Evolutionary conservation across 2,329 filamentous ascomycete genomes (phyloP).

Genomic region (Aspergillus novoparasiticus): DNA sequence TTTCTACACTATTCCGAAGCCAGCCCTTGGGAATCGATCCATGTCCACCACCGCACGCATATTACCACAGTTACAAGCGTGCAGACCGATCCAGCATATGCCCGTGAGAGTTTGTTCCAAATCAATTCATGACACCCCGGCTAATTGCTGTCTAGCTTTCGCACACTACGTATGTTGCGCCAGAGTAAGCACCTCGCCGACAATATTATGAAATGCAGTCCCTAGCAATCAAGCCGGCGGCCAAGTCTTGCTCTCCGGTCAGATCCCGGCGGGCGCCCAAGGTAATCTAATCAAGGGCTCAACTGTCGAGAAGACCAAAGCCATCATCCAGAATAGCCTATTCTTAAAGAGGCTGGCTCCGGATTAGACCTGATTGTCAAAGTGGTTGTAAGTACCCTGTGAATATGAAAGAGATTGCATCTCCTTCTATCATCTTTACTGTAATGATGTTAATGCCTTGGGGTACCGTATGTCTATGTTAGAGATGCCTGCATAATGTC

Average conservation of each 20-base stretch:
- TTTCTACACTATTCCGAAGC: not conserved
- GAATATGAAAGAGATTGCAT: not conserved
- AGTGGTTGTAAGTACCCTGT: slow-evolving; percentile 52
- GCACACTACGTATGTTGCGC: not conserved
- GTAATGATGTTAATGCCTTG: not conserved
- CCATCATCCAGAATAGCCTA: slow-evolving; percentile 67
- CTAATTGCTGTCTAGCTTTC: not conserved
- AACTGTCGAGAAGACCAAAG: slow-evolving; percentile 39
- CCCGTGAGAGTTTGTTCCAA: not conserved
- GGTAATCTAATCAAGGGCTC: slow-evolving; percentile 55
- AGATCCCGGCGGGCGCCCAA: slow-evolving; percentile 66
- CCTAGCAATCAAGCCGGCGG: slow-evolving; percentile 58
- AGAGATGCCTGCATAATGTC: slow-evolving; percentile 17
- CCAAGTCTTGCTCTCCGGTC: slow-evolving; percentile 66
- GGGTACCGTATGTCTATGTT: slow-evolving; percentile 13
- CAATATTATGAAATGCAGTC: slow-evolving; percentile 7
- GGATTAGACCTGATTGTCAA: slow-evolving; percentile 76
- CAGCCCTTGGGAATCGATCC: not conserved
- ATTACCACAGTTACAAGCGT: not conserved
- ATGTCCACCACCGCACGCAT: not conserved
- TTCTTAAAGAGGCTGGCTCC: slow-evolving; percentile 75
- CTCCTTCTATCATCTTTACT: not conserved
- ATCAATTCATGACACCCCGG: not conserved
- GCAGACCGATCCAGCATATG: not conserved
- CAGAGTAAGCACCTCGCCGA: not conserved